Evolutionary conservation across 2,329 filamentous ascomycete species (phyloP).

Genomic region (Claviceps pazoutovae): DNA sequence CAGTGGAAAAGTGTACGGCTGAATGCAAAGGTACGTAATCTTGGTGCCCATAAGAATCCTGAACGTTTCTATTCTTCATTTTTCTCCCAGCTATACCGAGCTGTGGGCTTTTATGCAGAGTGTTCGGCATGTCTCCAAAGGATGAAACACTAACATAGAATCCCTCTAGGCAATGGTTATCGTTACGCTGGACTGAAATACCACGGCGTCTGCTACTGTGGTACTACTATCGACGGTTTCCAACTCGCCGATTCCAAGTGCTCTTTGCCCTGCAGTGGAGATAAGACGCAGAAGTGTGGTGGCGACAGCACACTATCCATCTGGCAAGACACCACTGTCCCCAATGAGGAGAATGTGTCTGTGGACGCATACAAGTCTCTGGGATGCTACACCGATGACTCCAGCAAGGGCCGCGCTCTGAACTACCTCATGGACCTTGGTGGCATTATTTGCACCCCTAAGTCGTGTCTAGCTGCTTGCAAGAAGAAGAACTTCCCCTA

Average conservation of each 20-base stretch:
- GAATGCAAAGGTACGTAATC: conserved; percentile 31
- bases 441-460: conserved; percentile 24
- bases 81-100: not conserved
- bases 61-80: not conserved
- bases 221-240: conserved; percentile 37
- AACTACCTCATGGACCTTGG: conserved; percentile 27
- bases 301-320: conserved; percentile 32
- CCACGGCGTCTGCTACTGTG: conserved; percentile 39
- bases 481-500: conserved; percentile 29
- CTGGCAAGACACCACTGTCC: conserved; percentile 35
- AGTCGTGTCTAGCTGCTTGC: conserved; percentile 29
- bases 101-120: too few species aligned
- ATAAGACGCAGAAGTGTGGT: conserved; percentile 32
- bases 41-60: not conserved
- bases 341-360: conserved; percentile 27
- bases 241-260: conserved; percentile 39
- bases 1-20: conserved; percentile 31
- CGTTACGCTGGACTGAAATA: conserved; percentile 37
- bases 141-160: not conserved
- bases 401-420: conserved; percentile 28
- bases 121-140: not conserved
- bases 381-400: conserved; percentile 46
- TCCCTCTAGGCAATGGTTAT: conserved; percentile 28
- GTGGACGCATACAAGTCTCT: conserved; percentile 40
- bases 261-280: conserved; percentile 38